phyloP scores from a whole-genome alignment of 768 basidiomycete genomes.

The Pholiota conissans region DNA sequence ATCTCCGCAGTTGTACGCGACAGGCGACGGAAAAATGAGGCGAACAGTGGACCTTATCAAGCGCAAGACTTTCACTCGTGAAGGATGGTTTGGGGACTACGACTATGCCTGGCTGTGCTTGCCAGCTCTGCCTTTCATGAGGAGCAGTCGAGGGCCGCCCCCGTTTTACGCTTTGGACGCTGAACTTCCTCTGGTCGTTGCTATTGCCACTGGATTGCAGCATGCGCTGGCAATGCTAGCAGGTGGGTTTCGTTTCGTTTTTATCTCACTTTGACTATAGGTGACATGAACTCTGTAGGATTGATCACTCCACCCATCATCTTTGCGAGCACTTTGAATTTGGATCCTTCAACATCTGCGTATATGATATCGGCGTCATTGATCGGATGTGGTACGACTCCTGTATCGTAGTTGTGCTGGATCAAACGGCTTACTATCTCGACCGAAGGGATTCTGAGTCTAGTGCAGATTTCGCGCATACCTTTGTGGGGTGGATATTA shows the following conservation, averaged over 20 bases:
- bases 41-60: background rate
- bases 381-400: conserved; percentile 67
- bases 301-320: conserved; percentile 83
- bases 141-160: conserved; percentile 37
- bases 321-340: conserved; percentile 59
- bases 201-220: conserved; percentile 68
- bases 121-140: conserved; percentile 60
- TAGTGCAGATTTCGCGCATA: conserved; percentile 75
- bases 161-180: conserved; percentile 76
- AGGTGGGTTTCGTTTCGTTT: conserved; percentile 38
- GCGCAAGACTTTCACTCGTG: background rate
- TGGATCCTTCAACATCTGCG: conserved; percentile 55
- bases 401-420: background rate
- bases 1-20: background rate
- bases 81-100: conserved; percentile 13
- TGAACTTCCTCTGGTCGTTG: conserved; percentile 70
- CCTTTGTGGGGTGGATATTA: conserved; percentile 60
- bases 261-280: too few relatives aligned
- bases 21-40: background rate
- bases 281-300: too few relatives aligned
- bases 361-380: conserved; percentile 82
- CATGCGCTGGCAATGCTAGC: conserved; percentile 82
- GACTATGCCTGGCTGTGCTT: conserved; percentile 50
- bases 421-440: background rate
- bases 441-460: conserved; percentile 63